Evolutionary conservation across 225 moss, liverwort and hornwort species (phyloP).

Genomic region (Pseudisothecium myosuroides): DNA sequence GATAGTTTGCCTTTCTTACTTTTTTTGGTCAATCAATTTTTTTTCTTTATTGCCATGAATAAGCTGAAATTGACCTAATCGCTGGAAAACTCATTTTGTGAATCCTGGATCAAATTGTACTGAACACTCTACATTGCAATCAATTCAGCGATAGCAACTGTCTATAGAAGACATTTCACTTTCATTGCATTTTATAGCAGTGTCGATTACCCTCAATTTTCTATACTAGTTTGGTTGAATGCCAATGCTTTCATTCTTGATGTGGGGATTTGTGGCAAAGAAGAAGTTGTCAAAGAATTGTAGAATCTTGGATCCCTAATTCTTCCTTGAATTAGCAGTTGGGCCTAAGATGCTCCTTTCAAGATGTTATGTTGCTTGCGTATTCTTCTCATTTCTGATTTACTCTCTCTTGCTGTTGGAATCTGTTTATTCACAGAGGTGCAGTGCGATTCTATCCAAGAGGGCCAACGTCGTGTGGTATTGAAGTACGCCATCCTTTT

Average conservation of each 20-base stretch:
- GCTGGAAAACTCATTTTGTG: neutral
- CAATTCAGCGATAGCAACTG: neutral
- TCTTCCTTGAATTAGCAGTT: neutral
- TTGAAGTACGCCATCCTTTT: constrained; percentile 46
- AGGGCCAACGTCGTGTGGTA: constrained; percentile 57
- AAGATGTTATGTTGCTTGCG: neutral
- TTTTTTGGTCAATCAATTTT: neutral
- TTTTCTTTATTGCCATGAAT: neutral
- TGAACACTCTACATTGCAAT: neutral
- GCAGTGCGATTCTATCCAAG: constrained; percentile 91
- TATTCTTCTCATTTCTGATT: neutral
- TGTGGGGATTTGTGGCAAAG: neutral
- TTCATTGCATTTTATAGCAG: neutral
- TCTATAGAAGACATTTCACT: neutral
- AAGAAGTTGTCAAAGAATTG: neutral
- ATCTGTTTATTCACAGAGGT: constrained; percentile 37
- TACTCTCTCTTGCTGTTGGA: neutral
- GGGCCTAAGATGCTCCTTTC: neutral
- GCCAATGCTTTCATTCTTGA: neutral
- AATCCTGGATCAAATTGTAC: neutral
- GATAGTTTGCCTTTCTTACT: neutral
- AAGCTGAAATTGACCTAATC: neutral
- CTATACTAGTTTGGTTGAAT: neutral
- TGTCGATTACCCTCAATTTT: neutral
- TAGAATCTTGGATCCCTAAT: neutral